Conservation (phyloP, 352 stramenopile genomes). For the Plasmopara viticola region DNA sequence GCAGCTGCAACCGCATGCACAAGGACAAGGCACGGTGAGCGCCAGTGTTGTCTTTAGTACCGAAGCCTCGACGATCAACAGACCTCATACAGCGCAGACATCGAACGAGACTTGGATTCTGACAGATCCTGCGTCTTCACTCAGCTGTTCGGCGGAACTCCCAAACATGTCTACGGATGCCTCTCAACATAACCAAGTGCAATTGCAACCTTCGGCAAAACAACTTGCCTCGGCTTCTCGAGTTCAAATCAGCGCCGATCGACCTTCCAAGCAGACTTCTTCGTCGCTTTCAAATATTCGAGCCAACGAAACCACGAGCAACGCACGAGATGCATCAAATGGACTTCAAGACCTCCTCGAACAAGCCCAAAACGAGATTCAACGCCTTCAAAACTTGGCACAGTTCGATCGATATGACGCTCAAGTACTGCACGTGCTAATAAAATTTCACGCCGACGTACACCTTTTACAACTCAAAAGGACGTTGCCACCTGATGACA, state of each 20-base stretch:
- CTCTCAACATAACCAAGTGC: neutral
- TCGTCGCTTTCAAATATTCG: constrained; percentile 9
- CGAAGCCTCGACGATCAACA: constrained; percentile 1
- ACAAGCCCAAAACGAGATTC: constrained; percentile 26
- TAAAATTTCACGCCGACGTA: constrained; percentile 32
- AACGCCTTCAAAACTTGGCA: constrained; percentile 8
- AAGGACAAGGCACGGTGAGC: constrained; percentile 8
- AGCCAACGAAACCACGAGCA: neutral
- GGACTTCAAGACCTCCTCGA: constrained; percentile 11
- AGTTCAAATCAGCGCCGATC: neutral
- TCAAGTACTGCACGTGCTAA: constrained; percentile 28
- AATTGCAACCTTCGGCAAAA: constrained; percentile 10
- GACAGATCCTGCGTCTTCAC: constrained; percentile 2
- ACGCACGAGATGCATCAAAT: neutral
- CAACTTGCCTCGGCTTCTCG: constrained; percentile 10
- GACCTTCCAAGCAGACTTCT: constrained; percentile 1
- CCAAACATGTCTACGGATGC: neutral
- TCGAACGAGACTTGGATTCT: constrained; percentile 13
- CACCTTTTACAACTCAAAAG: constrained; percentile 17
- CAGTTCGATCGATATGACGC: constrained; percentile 23
- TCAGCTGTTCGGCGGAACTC: neutral
- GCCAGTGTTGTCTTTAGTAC: constrained; percentile 7
- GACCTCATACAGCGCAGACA: constrained; percentile 1
- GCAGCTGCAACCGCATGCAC: constrained; percentile 1
- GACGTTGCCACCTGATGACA: constrained; percentile 5